Base-by-base conservation (phyloP, 805 yeast species). In the Kodamaea lidongshanica region DNA sequence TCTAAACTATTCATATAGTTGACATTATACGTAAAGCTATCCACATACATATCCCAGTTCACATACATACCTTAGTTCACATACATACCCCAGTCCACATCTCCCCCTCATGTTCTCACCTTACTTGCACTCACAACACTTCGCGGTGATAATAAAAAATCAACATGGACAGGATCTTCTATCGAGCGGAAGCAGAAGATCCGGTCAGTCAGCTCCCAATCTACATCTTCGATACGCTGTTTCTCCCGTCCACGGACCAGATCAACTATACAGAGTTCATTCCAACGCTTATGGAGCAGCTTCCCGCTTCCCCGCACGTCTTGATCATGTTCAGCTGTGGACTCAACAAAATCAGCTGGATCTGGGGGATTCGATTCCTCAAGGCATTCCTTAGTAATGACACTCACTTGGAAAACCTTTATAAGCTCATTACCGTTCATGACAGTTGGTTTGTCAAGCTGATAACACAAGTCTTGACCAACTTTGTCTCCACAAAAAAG, bases 371-470 rank as follows among this genome's bases (percentile, higher is more conserved):
- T 28, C 66, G 65, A 44, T 65, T 73, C 27, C 48, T 73, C 25
- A 68, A 65, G 38, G 56, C 72, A 39, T 66, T 89, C 16, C 76
- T 89, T 2, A 66, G 70, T 10, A 65, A 64, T 4, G 56, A 67
- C 25, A 71, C 74, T 37, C 68, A 70, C 30, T 64, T 71, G 23
- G 41, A 46, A 16, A 58, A 58, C 33, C 55, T 89, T 25, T 58
- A 61, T 30, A 79, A 75, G 45, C 63, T 86, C 3, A 81, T 79
- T 40, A 70, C 88, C 17, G 94, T 89, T 3, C 96, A 89, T 55
- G 96, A 88, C 42, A 79, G 82, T 27, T 87, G 96, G 92, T 72
- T 88, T 56, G 72, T 85, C 16, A 74, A 86, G 44, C 79, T 94
- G 0, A 70, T 85, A 20, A 72, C 81, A 10, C 87, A 82, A 32